Percentiles rank a stretch among this genome's conserved stretches.
phyloP scores from a whole-genome alignment of 164 flowering plant species.

The Berberis thunbergii region DNA sequence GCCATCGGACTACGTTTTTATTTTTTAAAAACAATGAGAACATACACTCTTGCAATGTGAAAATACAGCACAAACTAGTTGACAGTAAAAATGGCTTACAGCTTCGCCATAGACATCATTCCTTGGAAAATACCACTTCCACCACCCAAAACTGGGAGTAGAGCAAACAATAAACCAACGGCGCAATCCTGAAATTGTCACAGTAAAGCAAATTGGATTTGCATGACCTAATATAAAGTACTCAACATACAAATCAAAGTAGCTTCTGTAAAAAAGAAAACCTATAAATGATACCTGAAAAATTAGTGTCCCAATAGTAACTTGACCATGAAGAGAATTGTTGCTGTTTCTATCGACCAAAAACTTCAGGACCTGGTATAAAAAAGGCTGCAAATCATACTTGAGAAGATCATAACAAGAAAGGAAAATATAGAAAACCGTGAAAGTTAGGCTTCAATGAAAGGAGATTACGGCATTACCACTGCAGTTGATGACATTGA shows the following conservation, averaged over 20 bases:
- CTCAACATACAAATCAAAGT: neutral
- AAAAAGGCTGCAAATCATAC: conserved; percentile 3
- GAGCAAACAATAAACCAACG: conserved; percentile 90
- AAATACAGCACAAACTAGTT: neutral
- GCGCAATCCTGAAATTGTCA: conserved; percentile 81
- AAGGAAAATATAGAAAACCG: neutral
- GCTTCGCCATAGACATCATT: conserved; percentile 69
- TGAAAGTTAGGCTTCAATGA: neutral
- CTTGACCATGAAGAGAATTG: conserved; percentile 86
- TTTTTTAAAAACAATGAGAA: too few species aligned
- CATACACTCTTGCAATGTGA: too few species aligned
- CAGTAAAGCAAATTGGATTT: conserved; percentile 5
- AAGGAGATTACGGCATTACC: conserved; percentile 26
- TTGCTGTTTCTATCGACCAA: conserved; percentile 56
- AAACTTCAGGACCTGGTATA: conserved; percentile 73
- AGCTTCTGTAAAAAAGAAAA: neutral
- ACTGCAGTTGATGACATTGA: conserved; percentile 99
- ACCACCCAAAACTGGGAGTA: conserved; percentile 98
- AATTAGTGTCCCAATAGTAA: conserved; percentile 88
- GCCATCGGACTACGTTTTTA: too few species aligned
- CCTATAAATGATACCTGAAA: conserved; percentile 53
- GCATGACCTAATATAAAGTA: neutral
- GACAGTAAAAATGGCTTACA: conserved; percentile 40
- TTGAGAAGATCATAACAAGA: neutral
- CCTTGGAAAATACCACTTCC: conserved; percentile 72